Percentiles rank a stretch among this genome's conserved stretches.
Evolutionary conservation across 164 flowering plant species (phyloP).

Genomic region (Euptelea pleiosperma): DNA sequence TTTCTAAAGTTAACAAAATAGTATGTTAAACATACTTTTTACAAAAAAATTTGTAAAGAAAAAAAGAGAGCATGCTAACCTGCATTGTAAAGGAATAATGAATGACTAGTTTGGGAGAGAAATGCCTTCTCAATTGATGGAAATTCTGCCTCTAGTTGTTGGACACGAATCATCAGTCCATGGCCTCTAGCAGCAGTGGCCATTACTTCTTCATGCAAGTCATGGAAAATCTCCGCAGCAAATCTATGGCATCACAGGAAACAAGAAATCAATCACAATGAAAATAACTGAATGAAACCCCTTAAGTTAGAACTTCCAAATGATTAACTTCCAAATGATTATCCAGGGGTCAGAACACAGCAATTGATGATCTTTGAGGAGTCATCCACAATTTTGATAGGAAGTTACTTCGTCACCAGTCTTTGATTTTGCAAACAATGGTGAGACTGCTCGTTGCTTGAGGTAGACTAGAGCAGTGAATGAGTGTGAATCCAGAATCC

Average conservation of each 20-base stretch:
- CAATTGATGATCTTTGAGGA: too few relatives aligned
- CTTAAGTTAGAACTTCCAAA: neutral
- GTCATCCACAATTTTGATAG: too few relatives aligned
- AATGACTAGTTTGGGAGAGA: slow-evolving; percentile 71
- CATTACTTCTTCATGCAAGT: slow-evolving; percentile 94
- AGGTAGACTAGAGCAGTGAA: neutral
- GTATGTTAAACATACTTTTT: neutral
- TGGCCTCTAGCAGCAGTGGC: slow-evolving; percentile 93
- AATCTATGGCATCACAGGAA: slow-evolving; percentile 49
- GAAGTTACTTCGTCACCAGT: too few relatives aligned
- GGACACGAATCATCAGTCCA: slow-evolving; percentile 74
- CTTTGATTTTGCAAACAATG: too few relatives aligned
- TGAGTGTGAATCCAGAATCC: neutral
- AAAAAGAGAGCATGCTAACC: slow-evolving; percentile 40
- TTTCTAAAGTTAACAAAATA: neutral
- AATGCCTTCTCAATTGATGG: slow-evolving; percentile 80
- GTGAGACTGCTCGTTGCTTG: neutral
- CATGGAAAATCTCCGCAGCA: slow-evolving; percentile 97
- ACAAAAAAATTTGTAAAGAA: neutral
- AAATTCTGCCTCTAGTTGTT: slow-evolving; percentile 88
- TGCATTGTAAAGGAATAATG: slow-evolving; percentile 45
- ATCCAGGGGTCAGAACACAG: neutral
- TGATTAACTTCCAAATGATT: neutral
- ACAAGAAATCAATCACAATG: slow-evolving; percentile 8
- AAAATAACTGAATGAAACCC: neutral